Evolutionary conservation across 2,329 filamentous ascomycete genomes (phyloP).

Genomic region (Pseudophaeomoniella oleicola): DNA sequence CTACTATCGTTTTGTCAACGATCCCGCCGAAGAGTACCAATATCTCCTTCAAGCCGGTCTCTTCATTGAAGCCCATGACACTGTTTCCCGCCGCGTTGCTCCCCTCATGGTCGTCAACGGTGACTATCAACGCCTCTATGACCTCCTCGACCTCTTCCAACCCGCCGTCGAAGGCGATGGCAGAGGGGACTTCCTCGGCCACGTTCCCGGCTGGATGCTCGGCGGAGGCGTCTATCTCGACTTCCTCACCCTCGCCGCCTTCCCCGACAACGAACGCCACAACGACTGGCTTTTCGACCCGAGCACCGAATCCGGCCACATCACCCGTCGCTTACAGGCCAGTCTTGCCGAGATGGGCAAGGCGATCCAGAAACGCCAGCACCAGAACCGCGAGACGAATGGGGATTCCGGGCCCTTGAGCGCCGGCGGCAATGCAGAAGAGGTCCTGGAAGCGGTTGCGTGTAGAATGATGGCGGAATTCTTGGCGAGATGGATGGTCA

Average conservation of each 20-base stretch:
- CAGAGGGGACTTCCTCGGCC: neutral
- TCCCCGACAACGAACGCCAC: neutral
- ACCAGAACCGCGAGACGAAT: neutral
- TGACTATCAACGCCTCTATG: neutral
- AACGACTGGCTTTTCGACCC: neutral
- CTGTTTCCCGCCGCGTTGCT: neutral
- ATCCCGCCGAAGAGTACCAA: neutral
- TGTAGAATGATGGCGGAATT: neutral
- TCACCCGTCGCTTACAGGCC: neutral
- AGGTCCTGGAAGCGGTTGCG: neutral
- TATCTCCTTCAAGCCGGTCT: neutral
- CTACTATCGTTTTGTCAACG: neutral
- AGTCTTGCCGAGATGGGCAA: neutral
- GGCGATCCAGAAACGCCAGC: neutral
- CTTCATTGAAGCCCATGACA: neutral
- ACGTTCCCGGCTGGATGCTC: neutral
- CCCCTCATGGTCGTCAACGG: neutral
- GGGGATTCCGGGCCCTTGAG: neutral
- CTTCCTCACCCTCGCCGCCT: neutral
- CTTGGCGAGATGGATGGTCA: neutral
- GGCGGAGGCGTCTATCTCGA: neutral
- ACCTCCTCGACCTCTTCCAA: neutral
- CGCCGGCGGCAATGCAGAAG: neutral
- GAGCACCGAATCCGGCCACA: neutral
- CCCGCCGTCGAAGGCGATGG: neutral